Conservation (phyloP, 1,284 basidiomycete species). For the Stygiomarasmius scandens region DNA sequence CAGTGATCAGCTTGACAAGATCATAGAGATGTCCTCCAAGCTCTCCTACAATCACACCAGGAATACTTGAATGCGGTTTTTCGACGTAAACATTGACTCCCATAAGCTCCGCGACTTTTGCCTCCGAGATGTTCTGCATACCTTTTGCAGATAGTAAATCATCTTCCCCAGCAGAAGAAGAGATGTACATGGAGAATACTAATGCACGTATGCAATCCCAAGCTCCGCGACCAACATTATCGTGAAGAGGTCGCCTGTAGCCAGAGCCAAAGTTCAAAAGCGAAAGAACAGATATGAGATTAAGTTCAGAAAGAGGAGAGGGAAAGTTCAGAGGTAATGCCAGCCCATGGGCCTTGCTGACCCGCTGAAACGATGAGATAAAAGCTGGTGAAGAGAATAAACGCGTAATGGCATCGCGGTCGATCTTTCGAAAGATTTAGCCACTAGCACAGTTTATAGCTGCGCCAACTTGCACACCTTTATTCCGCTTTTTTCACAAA, state of each 20-base stretch:
- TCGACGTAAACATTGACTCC: slow-evolving; percentile 72
- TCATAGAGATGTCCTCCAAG: slow-evolving; percentile 76
- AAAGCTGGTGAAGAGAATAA: slow-evolving; percentile 69
- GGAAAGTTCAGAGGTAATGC: slow-evolving; percentile 78
- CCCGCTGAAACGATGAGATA: slow-evolving; percentile 59
- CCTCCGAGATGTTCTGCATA: slow-evolving; percentile 53
- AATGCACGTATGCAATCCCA: slow-evolving; percentile 80
- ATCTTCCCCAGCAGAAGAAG: slow-evolving; percentile 53
- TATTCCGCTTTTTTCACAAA: slow-evolving; percentile 47
- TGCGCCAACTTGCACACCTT: slow-evolving; percentile 32
- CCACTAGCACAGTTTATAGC: background rate
- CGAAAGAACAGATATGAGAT: slow-evolving; percentile 71
- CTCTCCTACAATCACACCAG: slow-evolving; percentile 75
- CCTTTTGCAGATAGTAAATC: slow-evolving; percentile 71
- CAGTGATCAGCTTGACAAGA: slow-evolving; percentile 67
- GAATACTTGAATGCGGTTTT: slow-evolving; percentile 66
- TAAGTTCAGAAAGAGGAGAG: slow-evolving; percentile 69
- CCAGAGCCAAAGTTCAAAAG: slow-evolving; percentile 83
- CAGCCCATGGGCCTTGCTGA: slow-evolving; percentile 66
- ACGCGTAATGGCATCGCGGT: slow-evolving; percentile 54
- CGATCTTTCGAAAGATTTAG: slow-evolving; percentile 44
- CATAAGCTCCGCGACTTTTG: slow-evolving; percentile 74
- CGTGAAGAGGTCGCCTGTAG: slow-evolving; percentile 72
- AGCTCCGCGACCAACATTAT: slow-evolving; percentile 71
- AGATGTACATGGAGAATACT: slow-evolving; percentile 70